Evolutionary conservation across 2,329 filamentous ascomycete species (phyloP).

Genomic region (Microsporum ferrugineum): DNA sequence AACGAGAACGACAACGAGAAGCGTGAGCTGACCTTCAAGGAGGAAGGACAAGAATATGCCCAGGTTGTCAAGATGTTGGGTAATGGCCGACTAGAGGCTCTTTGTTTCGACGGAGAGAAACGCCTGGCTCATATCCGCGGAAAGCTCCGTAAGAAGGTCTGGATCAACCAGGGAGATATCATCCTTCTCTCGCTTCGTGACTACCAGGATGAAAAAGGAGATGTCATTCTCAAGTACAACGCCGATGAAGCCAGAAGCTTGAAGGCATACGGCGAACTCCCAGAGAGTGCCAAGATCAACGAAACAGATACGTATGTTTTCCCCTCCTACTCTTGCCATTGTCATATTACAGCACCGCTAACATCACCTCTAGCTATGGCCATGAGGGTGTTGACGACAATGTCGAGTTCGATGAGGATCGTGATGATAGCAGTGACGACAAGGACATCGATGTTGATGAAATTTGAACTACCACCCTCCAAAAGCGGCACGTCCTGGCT

Average conservation of each 20-base stretch:
- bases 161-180: conserved; percentile 98
- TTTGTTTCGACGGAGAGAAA: conserved; percentile 91
- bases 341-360: not conserved
- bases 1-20: conserved; percentile 99
- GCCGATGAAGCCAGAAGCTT: conserved; percentile 90
- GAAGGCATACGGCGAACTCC: conserved; percentile 94
- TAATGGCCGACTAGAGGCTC: conserved; percentile 83
- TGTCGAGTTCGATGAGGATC: conserved; percentile 97
- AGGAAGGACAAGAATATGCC: conserved; percentile 87
- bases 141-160: conserved; percentile 99
- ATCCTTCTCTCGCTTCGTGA: conserved; percentile 78
- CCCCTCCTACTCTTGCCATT: not conserved
- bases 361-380: conserved; percentile 38
- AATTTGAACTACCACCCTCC: conserved; percentile 49
- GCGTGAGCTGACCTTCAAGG: conserved; percentile 96
- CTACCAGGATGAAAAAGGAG: conserved; percentile 88
- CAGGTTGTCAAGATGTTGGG: conserved; percentile 93
- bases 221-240: conserved; percentile 89
- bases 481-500: conserved; percentile 4
- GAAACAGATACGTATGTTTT: conserved; percentile 79
- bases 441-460: conserved; percentile 93
- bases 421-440: conserved; percentile 55
- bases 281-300: conserved; percentile 98
- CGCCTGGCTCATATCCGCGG: conserved; percentile 77
- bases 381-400: conserved; percentile 91